Base-by-base conservation (phyloP, 148 eudicot genomes). In the Rhododendron ferrugineum region DNA sequence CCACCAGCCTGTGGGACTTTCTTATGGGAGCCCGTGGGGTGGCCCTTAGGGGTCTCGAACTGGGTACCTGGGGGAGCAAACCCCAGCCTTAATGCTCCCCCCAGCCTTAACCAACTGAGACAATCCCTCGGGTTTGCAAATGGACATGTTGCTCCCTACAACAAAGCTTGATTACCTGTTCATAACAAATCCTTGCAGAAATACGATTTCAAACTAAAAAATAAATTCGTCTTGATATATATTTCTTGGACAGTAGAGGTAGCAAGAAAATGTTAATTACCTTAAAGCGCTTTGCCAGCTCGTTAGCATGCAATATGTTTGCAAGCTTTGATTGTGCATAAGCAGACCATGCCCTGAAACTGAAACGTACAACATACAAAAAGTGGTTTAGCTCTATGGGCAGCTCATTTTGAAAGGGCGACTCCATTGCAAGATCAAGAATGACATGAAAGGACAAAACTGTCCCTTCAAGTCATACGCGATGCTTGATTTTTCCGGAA, bases 241-340 rank as follows among this genome's bases (percentile, higher is more conserved):
- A 60, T 23, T 66, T 44, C 37, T 74, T 16, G 66, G 32, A 73
- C 20, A 37, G 52, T 84, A n/a, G 22, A 50, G 40, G 46, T 32
- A 52, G 20, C 47, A 74, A 50, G 42, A 79, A 79, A 40, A 87
- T 32, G 47, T 36, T n/a, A 70, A 84, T 13, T 91, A 95, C 98
- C 98, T 93, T 90, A 22, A 95, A 85, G 83, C 87, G 90, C 86
- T 88, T 92, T 83, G 98, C 79, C n/a, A 94, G 95, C 91, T 95
- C 98, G 36, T 90, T 89, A 13, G 95, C 93, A 80, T 94, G 96
- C 90, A 96, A 87, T 87, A 94, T 90, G 85, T 94, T 96, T 15
- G 95, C 95, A 50, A 96, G 95, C 91, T 96, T 96, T 64, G 98
- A 96, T 88, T 93, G 98, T 50, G 96, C 98, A 87, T 94, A 96